phyloP scores from a whole-genome alignment of 371 early-diverging fungal genomes.

The Fennellomyces sp. region DNA sequence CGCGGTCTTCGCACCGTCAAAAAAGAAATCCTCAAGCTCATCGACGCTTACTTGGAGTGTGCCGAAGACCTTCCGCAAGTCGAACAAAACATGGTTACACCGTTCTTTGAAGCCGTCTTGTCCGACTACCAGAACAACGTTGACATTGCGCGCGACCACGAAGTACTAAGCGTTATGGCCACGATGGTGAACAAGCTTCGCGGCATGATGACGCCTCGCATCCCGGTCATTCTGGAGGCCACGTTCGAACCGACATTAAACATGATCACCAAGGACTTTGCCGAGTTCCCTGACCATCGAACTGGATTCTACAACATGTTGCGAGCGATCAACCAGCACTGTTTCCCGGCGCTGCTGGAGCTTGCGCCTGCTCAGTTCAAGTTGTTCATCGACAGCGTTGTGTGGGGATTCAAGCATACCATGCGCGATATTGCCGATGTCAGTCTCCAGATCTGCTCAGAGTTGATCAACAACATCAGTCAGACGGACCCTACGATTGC shows the following conservation, averaged over 20 bases:
- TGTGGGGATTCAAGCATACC: slow-evolving; percentile 99
- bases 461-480: slow-evolving; percentile 81
- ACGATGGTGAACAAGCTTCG: slow-evolving; percentile 83
- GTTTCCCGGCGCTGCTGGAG: slow-evolving; percentile 89
- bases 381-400: slow-evolving; percentile 88
- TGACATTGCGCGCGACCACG: slow-evolving; percentile 90
- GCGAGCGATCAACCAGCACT: slow-evolving; percentile 81
- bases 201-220: slow-evolving; percentile 77
- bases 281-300: slow-evolving; percentile 97
- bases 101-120: slow-evolving; percentile 90
- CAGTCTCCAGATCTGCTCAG: slow-evolving; percentile 84
- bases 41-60: slow-evolving; percentile 85
- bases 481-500: slow-evolving; percentile 77
- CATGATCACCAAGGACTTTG: slow-evolving; percentile 98
- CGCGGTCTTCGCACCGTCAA: slow-evolving; percentile 93
- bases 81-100: slow-evolving; percentile 82
- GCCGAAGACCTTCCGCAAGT: slow-evolving; percentile 82
- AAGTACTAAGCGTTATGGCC: slow-evolving; percentile 91
- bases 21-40: slow-evolving; percentile 89
- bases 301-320: slow-evolving; percentile 92
- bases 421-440: slow-evolving; percentile 96
- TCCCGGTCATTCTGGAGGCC: slow-evolving; percentile 85
- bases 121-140: slow-evolving; percentile 86
- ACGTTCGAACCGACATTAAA: slow-evolving; percentile 95
- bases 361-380: slow-evolving; percentile 87